Evolutionary conservation across 768 basidiomycete genomes (phyloP), one percentile per base, ranked within the genome.

Genomic region (Russula olivacea): DNA sequence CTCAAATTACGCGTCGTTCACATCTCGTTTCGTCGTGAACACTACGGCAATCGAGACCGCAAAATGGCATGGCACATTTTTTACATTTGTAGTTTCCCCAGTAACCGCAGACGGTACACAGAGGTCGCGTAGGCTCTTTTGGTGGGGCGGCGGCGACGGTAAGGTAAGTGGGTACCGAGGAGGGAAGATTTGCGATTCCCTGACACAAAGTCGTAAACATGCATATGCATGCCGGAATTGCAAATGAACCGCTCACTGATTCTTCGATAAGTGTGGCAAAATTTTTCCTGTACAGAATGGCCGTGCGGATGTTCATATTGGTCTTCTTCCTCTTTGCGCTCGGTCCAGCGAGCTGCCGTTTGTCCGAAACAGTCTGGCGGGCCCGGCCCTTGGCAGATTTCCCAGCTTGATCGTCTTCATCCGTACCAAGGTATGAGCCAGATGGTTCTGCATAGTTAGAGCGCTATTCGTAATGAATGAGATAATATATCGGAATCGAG

Each of bases 41-140:
- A 21, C 76, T 76, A 69, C 87, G 83, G 69, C 92, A 94, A 59
- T 83, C 84, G 47, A 78, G 74, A 72, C 87, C 86, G 66, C 92
- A 93, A 67, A 86, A 93, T 2, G 85, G 77, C 79, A 91, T 78
- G 0, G 84, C 83, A 74, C 92, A 93, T 68, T 81, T 83, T 64
- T 80, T 82, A 75, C 92, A 94, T 59, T 81, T 86, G 71, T 94
- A 93, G 4, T 78, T 77, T 7, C 89, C 91, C 82, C 83, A 88
- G 72, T 89, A 93, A 3, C 92, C 90, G 68, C 92, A 93, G 28
- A 93, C 88, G n/a, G 89, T 84, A 70, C 92, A 94, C 15, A 93
- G 70, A 66, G 83, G 75, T 47, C 89, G 84, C 9, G 86, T 81
- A 7, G 91, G 89, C 61, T 86, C 82, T 1, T 72, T 72, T 0